Percentiles rank a stretch among this genome's conserved stretches.
Conservation (phyloP, 1,139 yeast genomes). For the Geotrichum klebahnii region DNA sequence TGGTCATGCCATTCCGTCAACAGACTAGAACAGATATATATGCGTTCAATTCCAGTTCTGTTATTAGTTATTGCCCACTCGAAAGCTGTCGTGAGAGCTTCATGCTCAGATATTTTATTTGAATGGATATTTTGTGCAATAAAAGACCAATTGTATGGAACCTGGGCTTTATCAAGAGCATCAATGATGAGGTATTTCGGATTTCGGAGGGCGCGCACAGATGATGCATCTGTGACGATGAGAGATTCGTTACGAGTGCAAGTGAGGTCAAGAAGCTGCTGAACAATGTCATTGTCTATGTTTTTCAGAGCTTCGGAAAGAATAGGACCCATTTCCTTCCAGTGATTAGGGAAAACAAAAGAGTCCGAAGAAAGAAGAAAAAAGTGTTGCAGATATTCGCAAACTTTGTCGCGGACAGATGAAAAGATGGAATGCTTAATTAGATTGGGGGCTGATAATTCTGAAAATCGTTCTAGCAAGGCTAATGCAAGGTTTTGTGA, state of each 20-base stretch:
- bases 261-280: constrained; percentile 30
- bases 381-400: constrained; percentile 35
- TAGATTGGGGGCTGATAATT: constrained; percentile 15
- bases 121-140: constrained; percentile 27
- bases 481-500: constrained; percentile 35
- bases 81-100: constrained; percentile 29
- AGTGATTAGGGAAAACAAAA: constrained; percentile 70
- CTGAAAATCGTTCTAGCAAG: constrained; percentile 24
- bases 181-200: constrained; percentile 25
- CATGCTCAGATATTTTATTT: constrained; percentile 26
- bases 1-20: constrained; percentile 23
- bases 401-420: constrained; percentile 14
- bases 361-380: constrained; percentile 58
- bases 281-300: constrained; percentile 26
- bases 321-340: constrained; percentile 60
- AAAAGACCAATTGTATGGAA: constrained; percentile 26
- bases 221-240: constrained; percentile 29
- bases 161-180: constrained; percentile 26
- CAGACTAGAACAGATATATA: constrained; percentile 31
- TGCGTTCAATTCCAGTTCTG: constrained; percentile 29
- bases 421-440: constrained; percentile 15
- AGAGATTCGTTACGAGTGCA: constrained; percentile 34
- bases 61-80: constrained; percentile 35
- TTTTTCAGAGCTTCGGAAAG: constrained; percentile 43
- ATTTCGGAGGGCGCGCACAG: constrained; percentile 27